Percentiles rank a stretch among this genome's conserved stretches.
These are phyloP conservation scores for Neophaeococcomyces mojaviensis DNA, from an alignment of 2,329 filamentous ascomycete species.

Conservation along the genomic window DNA sequence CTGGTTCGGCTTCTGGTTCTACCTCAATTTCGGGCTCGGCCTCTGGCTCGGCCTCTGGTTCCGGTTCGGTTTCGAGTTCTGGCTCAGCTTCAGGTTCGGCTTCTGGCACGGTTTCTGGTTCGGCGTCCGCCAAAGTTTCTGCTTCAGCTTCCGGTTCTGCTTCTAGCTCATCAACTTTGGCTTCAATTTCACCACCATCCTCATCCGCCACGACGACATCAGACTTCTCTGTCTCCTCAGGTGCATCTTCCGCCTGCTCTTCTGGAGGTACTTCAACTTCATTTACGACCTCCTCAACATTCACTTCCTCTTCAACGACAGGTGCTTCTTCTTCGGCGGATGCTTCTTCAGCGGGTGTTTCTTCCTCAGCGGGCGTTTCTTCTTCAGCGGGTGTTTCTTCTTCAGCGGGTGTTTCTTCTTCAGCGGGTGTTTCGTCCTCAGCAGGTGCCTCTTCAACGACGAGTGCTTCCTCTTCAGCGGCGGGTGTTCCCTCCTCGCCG, in stretches of 20 bases:
- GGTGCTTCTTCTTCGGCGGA: neutral
- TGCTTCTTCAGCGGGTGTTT: neutral
- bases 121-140: too few species aligned
- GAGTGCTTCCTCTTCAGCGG: slow-evolving; percentile 3
- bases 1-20: slow-evolving; percentile 1
- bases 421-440: slow-evolving; percentile 8
- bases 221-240: too few species aligned
- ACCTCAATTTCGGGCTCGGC: neutral
- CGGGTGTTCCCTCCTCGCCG: neutral
- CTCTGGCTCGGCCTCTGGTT: too few species aligned
- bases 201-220: too few species aligned
- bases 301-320: slow-evolving; percentile 20
- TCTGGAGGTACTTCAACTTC: too few species aligned
- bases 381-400: slow-evolving; percentile 22
- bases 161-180: too few species aligned
- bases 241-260: too few species aligned
- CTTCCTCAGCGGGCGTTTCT: slow-evolving; percentile 8
- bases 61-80: too few species aligned
- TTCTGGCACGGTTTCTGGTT: too few species aligned
- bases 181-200: too few species aligned
- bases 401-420: slow-evolving; percentile 15
- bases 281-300: slow-evolving; percentile 24
- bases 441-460: slow-evolving; percentile 1
- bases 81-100: too few species aligned
- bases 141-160: neutral